Conservation (phyloP, 2,329 filamentous ascomycete genomes). For the Verticillium tricorpus region DNA sequence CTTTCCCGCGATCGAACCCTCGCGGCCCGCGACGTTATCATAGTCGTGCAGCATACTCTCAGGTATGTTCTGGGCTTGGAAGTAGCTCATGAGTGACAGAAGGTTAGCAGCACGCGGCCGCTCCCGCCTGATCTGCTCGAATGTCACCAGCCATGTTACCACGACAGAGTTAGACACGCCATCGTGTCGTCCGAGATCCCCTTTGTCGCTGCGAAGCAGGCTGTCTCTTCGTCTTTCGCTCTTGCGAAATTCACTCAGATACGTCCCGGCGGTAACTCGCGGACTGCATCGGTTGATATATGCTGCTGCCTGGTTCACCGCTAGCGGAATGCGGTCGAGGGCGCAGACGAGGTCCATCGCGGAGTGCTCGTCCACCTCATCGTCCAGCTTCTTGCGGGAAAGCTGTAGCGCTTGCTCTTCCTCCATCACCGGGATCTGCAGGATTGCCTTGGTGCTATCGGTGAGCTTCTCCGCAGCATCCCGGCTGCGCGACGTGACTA, state of each 20-base stretch:
- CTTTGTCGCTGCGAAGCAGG: constrained; percentile 14
- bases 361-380: neutral
- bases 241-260: constrained; percentile 23
- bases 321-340: constrained; percentile 23
- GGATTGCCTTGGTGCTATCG: neutral
- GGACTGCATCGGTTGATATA: constrained; percentile 20
- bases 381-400: constrained; percentile 2
- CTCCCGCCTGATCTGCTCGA: constrained; percentile 25
- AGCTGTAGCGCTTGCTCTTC: neutral
- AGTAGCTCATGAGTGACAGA: constrained; percentile 42
- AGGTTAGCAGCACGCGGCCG: constrained; percentile 31
- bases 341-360: neutral
- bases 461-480: constrained; percentile 11
- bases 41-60: neutral
- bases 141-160: constrained; percentile 22
- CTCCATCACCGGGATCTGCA: neutral
- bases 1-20: too few species aligned
- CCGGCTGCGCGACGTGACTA: constrained; percentile 13
- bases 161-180: constrained; percentile 18
- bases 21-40: too few species aligned
- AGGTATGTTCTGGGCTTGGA: constrained; percentile 36
- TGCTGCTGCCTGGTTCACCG: constrained; percentile 21
- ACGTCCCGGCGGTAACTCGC: constrained; percentile 18
- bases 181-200: constrained; percentile 1
- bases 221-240: constrained; percentile 19